A percentile compares a stretch with the other conserved stretches of the same genome.
phyloP scores from a whole-genome alignment of 2,329 filamentous ascomycete genomes.

The Cyphellophora europaea region DNA sequence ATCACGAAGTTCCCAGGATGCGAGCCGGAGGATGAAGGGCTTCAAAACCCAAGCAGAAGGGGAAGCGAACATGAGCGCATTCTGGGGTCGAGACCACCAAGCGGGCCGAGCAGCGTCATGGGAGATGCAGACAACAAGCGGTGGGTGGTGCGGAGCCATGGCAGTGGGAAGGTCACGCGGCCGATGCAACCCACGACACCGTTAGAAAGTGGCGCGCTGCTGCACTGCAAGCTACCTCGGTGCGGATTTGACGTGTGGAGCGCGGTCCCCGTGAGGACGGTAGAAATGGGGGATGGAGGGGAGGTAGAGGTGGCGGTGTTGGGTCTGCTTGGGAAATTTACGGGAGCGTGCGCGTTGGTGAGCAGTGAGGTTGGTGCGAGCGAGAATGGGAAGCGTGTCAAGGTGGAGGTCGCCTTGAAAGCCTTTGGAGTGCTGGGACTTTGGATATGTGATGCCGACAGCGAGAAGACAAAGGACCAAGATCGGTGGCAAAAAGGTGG shows the following conservation, averaged over 20 bases:
- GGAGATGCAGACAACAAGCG: conserved; percentile 18
- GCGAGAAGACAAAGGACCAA: conserved; percentile 51
- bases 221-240: conserved; percentile 54
- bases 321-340: conserved; percentile 81
- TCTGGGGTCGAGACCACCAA: not conserved
- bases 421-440: conserved; percentile 64
- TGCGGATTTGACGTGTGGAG: conserved; percentile 74
- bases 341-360: conserved; percentile 69
- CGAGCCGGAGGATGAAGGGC: conserved; percentile 21
- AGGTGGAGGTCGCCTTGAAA: conserved; percentile 63
- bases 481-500: conserved; percentile 31
- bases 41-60: not conserved
- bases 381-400: conserved; percentile 32
- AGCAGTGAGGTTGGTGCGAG: conserved; percentile 38
- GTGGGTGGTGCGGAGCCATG: conserved; percentile 69
- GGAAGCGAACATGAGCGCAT: not conserved
- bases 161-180: conserved; percentile 51
- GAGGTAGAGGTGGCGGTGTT: conserved; percentile 51
- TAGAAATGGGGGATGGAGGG: conserved; percentile 20
- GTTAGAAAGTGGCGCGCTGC: conserved; percentile 32
- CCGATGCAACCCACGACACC: conserved; percentile 37
- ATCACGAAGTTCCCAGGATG: conserved; percentile 67
- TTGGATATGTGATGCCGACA: conserved; percentile 42
- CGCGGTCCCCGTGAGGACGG: conserved; percentile 54
- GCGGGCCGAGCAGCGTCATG: too few species aligned